phyloP scores from a whole-genome alignment of 208 protist species.

The Leishmania amazonensis region DNA sequence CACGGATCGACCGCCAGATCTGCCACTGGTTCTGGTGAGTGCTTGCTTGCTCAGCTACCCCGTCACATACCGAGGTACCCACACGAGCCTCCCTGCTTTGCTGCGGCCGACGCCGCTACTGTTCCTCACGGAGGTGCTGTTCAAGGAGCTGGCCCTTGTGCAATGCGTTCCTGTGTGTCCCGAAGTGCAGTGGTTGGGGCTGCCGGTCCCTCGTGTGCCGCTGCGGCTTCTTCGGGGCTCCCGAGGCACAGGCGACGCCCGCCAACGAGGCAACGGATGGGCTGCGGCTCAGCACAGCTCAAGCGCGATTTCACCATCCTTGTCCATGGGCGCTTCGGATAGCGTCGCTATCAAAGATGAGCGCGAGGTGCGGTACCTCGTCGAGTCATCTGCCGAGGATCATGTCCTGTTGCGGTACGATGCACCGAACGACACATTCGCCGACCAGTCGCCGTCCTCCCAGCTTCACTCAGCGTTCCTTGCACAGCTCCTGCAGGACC shows the following conservation, averaged over 20 bases:
- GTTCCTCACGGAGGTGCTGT: conserved; percentile 56
- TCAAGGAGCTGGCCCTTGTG: conserved; percentile 27
- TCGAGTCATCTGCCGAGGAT: conserved; percentile 9
- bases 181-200: conserved; percentile 70
- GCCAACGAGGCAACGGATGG: neutral
- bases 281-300: conserved; percentile 2
- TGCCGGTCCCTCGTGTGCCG: conserved; percentile 59
- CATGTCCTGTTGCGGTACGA: neutral
- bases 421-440: neutral
- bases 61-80: conserved; percentile 54
- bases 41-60: conserved; percentile 66
- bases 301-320: neutral
- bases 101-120: conserved; percentile 28
- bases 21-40: conserved; percentile 63
- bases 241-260: neutral
- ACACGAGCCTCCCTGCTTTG: neutral
- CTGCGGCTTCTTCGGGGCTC: conserved; percentile 37
- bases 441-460: neutral
- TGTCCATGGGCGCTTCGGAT: neutral
- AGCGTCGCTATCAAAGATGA: neutral
- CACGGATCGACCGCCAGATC: neutral
- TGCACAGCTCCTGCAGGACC: conserved; percentile 12
- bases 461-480: conserved; percentile 3
- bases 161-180: conserved; percentile 73
- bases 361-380: conserved; percentile 8